Evolutionary conservation across 169 alveolate species (phyloP), one percentile per base, ranked within the genome.

Genomic region (Plasmodium vivax): DNA sequence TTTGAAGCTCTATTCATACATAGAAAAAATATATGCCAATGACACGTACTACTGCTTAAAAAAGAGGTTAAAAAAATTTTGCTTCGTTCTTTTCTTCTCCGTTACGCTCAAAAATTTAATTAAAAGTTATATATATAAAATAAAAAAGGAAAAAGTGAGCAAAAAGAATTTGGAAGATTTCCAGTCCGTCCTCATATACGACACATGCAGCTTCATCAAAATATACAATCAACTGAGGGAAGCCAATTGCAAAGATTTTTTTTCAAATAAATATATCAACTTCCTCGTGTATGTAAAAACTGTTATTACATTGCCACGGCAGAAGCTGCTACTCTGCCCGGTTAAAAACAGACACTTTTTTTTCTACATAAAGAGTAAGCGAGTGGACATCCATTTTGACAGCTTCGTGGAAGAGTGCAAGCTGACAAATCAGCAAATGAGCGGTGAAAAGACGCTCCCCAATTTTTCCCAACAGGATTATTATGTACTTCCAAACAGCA

Each of bases 151-250:
- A 90, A 81, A 74, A 58, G 41, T 90, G 58, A 56, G 47, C 72
- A 80, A 80, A 87, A 87, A 38, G 10, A 80, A 79, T 27, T 90
- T 90, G 27, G 94, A 90, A 71, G 71, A 9, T 30, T 90, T 90
- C 73, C 94, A 90, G 47, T 90, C 94, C 7, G 68, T 73, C n/a
- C 19, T 90, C 45, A 90, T 90, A 80, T 90, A 79, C 77, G 94
- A 90, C 82, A 90, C 94, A 12, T 90, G 94, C 54, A 80, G 94
- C 47, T 90, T 90, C 30, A 90, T 90, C 54, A 80, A 90, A 80
- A 80, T 90, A 90, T 90, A 90, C 73, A 90, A 90, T 72, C 58
- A 90, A 45, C 34, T 90, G 38, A 41, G n/a, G 3, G 32, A 90
- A 80, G 36, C 9, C 2, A 79, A 90, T 9, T 90, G 82, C 82